Base-by-base conservation (phyloP, 768 basidiomycete species). In the Termitomyces sp. region DNA sequence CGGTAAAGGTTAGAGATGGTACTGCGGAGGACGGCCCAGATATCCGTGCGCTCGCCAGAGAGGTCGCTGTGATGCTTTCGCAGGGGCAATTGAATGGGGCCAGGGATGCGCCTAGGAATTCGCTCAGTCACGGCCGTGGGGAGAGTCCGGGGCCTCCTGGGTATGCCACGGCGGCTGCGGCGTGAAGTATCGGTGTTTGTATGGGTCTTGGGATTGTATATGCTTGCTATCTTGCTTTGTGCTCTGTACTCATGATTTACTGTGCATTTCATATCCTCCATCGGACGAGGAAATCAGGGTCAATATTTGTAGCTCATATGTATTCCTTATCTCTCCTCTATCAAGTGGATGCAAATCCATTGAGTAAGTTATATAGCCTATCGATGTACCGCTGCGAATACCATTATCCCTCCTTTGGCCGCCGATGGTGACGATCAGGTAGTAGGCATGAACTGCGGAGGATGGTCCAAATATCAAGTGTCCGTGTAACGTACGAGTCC, bases 31-130 rank as follows among this genome's bases (percentile, higher is more conserved):
- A 45, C 23, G 19, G 34, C 5, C 46, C 56, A 17, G 59, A 70
- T 54, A 65, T 71, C 12, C 61, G 64, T 23, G 51, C 63, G n/a
- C 63, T 71, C 11, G 70, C 70, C 34, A 64, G 65, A 54, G 66
- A 70, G 59, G 68, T 71, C 9, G 68, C 67, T 19, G 59, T 46
- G 12, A 61, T 69, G 37, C 59, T 71, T 12, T 58, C 66, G 61
- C 65, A 66, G 40, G 60, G 53, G 7, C 60, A 62, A 0, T 64
- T 59, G n/a, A 28, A 48, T n/a, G 34, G 14, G 28, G 17, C 19
- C 34, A 37, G 47, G 23, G 35, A 41, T 28, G 19, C 43, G 8
- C 55, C 50, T 16, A 19, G 35, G 12, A 19, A 49, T 45, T 62
- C 63, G 21, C 4, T 37, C 21, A 14, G 11, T 34, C 34, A 34